A percentile compares a stretch with the other conserved stretches of the same genome.
These are phyloP conservation scores for Setaria viridis DNA, from an alignment of 202 grass and related monocot species.

Conservation along the genomic window DNA sequence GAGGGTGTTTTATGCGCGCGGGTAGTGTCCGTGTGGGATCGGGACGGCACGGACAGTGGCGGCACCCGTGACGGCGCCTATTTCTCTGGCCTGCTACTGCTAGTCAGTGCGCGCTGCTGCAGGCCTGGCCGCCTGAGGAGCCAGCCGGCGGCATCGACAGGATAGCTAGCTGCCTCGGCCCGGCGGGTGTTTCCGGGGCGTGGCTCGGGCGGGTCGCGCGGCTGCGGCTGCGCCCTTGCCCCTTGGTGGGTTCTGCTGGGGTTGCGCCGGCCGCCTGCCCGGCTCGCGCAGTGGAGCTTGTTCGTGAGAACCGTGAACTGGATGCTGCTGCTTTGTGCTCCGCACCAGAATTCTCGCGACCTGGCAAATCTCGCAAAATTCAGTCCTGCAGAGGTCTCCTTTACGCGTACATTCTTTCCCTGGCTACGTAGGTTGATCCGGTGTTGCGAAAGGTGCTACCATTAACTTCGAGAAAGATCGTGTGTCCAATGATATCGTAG, in stretches of 20 bases:
- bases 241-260: not conserved
- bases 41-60: conserved; percentile 10
- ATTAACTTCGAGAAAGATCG: too few species aligned
- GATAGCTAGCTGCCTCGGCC: not conserved
- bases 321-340: not conserved
- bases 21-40: not conserved
- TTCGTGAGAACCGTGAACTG: not conserved
- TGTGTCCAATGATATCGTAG: too few species aligned
- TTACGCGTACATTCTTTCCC: not conserved
- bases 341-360: not conserved
- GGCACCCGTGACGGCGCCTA: conserved; percentile 45
- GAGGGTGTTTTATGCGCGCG: conserved; percentile 28
- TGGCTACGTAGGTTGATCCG: not conserved
- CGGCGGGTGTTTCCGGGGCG: not conserved
- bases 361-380: not conserved
- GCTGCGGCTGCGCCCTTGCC: not conserved
- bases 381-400: not conserved
- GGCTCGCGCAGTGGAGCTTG: not conserved
- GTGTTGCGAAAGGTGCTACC: too few species aligned
- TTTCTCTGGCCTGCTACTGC: not conserved
- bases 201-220: not conserved
- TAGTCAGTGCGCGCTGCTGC: conserved; percentile 1
- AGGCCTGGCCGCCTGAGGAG: not conserved
- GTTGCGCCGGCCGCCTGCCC: not conserved
- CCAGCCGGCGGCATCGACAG: not conserved